Base-by-base conservation (phyloP, 2,329 filamentous ascomycete species). In the Aspergillus sp. region DNA sequence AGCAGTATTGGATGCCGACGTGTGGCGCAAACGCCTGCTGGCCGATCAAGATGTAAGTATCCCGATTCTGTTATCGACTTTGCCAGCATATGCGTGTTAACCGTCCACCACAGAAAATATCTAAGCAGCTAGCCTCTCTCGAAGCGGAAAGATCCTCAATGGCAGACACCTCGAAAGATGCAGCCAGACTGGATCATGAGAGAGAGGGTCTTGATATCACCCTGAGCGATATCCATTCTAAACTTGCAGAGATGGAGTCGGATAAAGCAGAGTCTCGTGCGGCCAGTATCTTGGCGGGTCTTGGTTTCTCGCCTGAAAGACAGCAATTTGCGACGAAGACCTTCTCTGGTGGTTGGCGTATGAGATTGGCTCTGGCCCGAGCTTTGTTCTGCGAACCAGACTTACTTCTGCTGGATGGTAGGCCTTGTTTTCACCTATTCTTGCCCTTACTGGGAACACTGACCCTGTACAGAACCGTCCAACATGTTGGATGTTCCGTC, bases 401-500 rank as follows among this genome's bases (percentile, higher is more conserved):
- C 78, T 82, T 99, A 55, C 81, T 99, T 60, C 85, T 99, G 75
- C 92, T 99, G 68, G 95, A 99, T 82, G 80, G 79, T 81, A 73
- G 61, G 71, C 59, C 24, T 49, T 45, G n/a, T 14, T 6, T 14
- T 42, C 26, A 29, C 7, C 11, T 32, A 4, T 22, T 47, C 16
- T 32, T 24, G 26, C 16, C 54, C 12, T 56, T 26, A n/a, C 42
- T 36, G 29, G 32, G 24, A 36, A 12, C 6, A 7, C 69, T 73
- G 52, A 72, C 62, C 51, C 50, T 42, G 55, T 52, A 58, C 58
- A 81, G 95, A 99, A 87, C 95, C 95, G 80, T 98, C 94, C 57
- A 98, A 98, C 87, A 98, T 98, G 94, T 92, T 99, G 91, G 95
- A 98, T 79, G 95, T 99, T 59, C 95, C 95, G n/a, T 98, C 95